These are phyloP conservation scores for Boletus albobrunnescens DNA, from an alignment of 1,284 basidiomycete genomes.

Conservation along the genomic window DNA sequence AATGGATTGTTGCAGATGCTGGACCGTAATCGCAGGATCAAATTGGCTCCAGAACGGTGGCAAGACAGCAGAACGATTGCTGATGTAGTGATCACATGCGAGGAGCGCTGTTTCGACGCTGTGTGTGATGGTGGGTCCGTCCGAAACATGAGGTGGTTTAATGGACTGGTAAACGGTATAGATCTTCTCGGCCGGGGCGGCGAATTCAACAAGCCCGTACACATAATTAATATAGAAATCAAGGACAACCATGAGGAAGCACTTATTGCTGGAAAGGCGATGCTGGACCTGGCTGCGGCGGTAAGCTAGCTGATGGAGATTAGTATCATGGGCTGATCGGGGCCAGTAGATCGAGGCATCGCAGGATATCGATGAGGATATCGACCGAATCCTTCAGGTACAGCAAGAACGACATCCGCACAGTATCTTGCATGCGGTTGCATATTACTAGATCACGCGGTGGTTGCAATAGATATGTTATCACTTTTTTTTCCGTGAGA, in stretches of 20 bases:
- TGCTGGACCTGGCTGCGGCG: conserved; percentile 87
- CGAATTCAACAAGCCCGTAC: conserved; percentile 90
- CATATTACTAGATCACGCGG: conserved; percentile 65
- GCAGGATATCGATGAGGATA: conserved; percentile 87
- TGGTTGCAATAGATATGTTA: conserved; percentile 23
- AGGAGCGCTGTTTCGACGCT: conserved; percentile 97
- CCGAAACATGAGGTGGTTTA: conserved; percentile 9
- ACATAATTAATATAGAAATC: conserved; percentile 98
- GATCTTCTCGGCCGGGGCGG: conserved; percentile 88
- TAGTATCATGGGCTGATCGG: conserved; percentile 15
- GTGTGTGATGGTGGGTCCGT: conserved; percentile 86
- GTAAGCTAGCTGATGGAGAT: conserved; percentile 46
- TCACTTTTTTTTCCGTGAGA: conserved; percentile 36
- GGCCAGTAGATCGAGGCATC: conserved; percentile 74
- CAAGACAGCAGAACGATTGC: conserved; percentile 85
- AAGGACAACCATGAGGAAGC: conserved; percentile 99
- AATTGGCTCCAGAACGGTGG: conserved; percentile 94
- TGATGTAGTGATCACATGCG: conserved; percentile 98
- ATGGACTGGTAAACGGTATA: conserved; percentile 34
- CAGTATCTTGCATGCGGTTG: conserved; percentile 85
- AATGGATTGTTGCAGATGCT: conserved; percentile 98
- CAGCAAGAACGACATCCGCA: conserved; percentile 93
- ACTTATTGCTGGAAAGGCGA: conserved; percentile 90
- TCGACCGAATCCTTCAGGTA: conserved; percentile 76
- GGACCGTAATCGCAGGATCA: conserved; percentile 91